A percentile compares a stretch with the other conserved stretches of the same genome.
These are phyloP conservation scores for Sphagnum tenellum DNA, from an alignment of 225 moss, liverwort and hornwort species.

Conservation along the genomic window DNA sequence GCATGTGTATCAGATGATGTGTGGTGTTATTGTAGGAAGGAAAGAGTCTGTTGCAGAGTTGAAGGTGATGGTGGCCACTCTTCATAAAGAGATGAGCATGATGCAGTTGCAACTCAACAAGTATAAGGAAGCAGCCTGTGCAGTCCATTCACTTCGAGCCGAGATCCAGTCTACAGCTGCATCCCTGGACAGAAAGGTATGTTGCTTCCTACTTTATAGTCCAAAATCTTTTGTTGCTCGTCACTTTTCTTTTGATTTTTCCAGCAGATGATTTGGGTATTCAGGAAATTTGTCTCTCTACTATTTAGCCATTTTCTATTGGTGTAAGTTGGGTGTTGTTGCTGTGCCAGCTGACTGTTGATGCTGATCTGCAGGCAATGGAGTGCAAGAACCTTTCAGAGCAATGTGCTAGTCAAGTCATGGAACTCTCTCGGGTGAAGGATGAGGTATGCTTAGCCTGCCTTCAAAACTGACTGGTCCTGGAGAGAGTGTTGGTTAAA, in stretches of 20 bases:
- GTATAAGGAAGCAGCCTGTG: conserved; percentile 73
- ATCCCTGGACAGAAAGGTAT: conserved; percentile 82
- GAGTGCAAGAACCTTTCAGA: conserved; percentile 64
- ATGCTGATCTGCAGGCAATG: conserved; percentile 35
- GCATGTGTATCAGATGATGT: too few relatives aligned
- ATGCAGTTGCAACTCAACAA: conserved; percentile 87
- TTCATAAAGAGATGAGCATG: conserved; percentile 98
- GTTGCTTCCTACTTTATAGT: too few relatives aligned
- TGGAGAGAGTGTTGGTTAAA: too few relatives aligned
- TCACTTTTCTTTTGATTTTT: too few relatives aligned
- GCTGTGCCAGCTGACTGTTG: too few relatives aligned
- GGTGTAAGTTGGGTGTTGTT: too few relatives aligned
- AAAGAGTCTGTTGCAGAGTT: conserved; percentile 71
- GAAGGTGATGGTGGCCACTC: conserved; percentile 95
- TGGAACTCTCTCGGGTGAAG: conserved; percentile 56
- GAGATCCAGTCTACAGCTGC: conserved; percentile 61
- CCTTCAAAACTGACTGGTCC: too few relatives aligned
- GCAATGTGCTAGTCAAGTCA: conserved; percentile 51
- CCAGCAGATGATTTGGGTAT: too few relatives aligned
- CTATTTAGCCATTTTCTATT: too few relatives aligned
- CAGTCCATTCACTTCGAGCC: conserved; percentile 84
- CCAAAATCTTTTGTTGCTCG: too few relatives aligned
- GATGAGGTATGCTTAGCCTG: conserved; percentile 43
- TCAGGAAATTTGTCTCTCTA: too few relatives aligned
- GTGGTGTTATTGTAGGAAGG: conserved; percentile 10